These are phyloP conservation scores for Rhododendron mucronatum DNA, from an alignment of 148 eudicot species.

Conservation along the genomic window DNA sequence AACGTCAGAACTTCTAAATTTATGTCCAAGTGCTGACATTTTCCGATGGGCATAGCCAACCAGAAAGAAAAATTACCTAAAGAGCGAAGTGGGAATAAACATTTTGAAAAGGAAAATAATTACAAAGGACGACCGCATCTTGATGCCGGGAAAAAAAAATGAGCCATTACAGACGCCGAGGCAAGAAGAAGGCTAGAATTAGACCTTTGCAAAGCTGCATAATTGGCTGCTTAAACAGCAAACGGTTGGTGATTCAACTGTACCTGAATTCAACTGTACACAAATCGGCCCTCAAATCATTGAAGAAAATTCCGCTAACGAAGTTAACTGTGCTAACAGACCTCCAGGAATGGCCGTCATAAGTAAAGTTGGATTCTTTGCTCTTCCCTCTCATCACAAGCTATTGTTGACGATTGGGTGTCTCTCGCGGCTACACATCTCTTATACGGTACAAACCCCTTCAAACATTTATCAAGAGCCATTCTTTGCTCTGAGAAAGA, in stretches of 20 bases:
- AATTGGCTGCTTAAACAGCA: neutral
- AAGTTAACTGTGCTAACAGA: neutral
- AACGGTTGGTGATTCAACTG: neutral
- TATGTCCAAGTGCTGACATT: neutral
- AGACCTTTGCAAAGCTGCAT: neutral
- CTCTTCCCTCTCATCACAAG: conserved; percentile 39
- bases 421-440: conserved; percentile 53
- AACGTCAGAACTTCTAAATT: neutral
- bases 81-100: neutral
- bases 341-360: conserved; percentile 18
- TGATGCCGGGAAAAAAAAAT: neutral
- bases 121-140: neutral
- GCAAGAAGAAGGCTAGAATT: neutral
- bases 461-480: conserved; percentile 17
- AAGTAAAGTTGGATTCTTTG: conserved; percentile 56
- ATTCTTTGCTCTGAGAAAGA: conserved; percentile 15
- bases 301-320: neutral
- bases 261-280: neutral
- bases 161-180: neutral
- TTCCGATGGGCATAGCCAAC: neutral
- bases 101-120: neutral
- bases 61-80: neutral
- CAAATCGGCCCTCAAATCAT: neutral
- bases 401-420: conserved; percentile 18
- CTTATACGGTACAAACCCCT: conserved; percentile 88